A percentile compares a stretch with the other conserved stretches of the same genome.
These are phyloP conservation scores for Hemisphaericaspora xylofermentans DNA, from an alignment of 1,139 yeast species.

Conservation along the genomic window DNA sequence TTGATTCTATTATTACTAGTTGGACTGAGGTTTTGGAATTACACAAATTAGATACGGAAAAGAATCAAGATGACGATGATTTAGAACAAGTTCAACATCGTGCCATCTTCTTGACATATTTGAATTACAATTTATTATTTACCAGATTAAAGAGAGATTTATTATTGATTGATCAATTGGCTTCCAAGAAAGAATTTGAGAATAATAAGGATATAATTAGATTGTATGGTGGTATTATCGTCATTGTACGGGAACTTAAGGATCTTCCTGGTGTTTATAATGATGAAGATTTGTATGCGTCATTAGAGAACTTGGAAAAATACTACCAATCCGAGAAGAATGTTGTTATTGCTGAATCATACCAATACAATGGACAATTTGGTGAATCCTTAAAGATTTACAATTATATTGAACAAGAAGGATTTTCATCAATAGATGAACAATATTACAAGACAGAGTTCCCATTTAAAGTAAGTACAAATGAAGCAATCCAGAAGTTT, in stretches of 20 bases:
- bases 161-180: slow-evolving; percentile 41
- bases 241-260: slow-evolving; percentile 54
- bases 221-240: slow-evolving; percentile 47
- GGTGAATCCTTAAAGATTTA: slow-evolving; percentile 57
- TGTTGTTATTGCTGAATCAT: slow-evolving; percentile 49
- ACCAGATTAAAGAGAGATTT: slow-evolving; percentile 73
- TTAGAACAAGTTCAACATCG: slow-evolving; percentile 64
- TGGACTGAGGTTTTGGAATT: slow-evolving; percentile 43
- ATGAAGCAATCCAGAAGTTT: slow-evolving; percentile 32
- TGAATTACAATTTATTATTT: slow-evolving; percentile 65
- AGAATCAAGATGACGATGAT: slow-evolving; percentile 44
- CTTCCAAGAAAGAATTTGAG: slow-evolving; percentile 23
- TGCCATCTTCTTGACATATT: slow-evolving; percentile 72
- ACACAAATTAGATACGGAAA: slow-evolving; percentile 51
- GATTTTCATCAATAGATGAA: slow-evolving; percentile 9
- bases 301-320: slow-evolving; percentile 50
- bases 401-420: slow-evolving; percentile 29
- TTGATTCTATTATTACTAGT: slow-evolving; percentile 32
- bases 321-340: slow-evolving; percentile 48
- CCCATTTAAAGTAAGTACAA: slow-evolving; percentile 40
- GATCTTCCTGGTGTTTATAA: slow-evolving; percentile 91
- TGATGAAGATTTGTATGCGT: slow-evolving; percentile 64
- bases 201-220: slow-evolving; percentile 47
- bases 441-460: slow-evolving; percentile 31
- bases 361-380: slow-evolving; percentile 43